Evolutionary conservation across 495 filamentous ascomycete genomes (phyloP), one percentile per base, ranked within the genome.

Genomic region (Neurospora sp.): DNA sequence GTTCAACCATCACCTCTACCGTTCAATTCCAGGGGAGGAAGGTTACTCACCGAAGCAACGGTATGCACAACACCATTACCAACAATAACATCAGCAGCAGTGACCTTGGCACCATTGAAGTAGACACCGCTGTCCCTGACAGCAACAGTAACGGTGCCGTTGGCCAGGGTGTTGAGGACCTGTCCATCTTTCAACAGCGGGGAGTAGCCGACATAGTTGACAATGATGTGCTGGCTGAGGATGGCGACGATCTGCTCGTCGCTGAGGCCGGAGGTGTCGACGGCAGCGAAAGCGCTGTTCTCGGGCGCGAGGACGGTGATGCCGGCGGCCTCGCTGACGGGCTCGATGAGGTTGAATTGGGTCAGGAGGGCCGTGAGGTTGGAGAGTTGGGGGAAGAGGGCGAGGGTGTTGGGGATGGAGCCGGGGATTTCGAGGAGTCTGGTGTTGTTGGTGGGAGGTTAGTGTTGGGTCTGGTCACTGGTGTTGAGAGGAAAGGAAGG

Each of bases 1-100:
- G 10, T 3, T 40, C 42, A 40, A 5, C 0, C 40, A 5, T 40
- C 11, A 40, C 39, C 39, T 40, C 39, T 40, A 5, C 0, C 39
- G 0, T 0, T 40, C 39, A 40, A 40, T 0, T 4, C 39, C 39
- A 40, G 12, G 8, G n/a, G 31, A 35, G 48, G n/a, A 38, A 27
- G 18, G 1, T 11, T 40, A 46, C 69, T 70, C 78, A 83, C 81
- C 78, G 77, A 78, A 68, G 83, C 76, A 27, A 84, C 74, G 12
- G 82, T 76, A 71, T 84, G 83, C 22, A 78, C 77, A 6, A 84
- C 83, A 11, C 83, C 83, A 71, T 83, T 83, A 0, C 74, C 72
- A 40, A 79, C 70, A 37, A 84, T 75, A 16, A 80, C 68, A 71
- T 84, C 77, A 1, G 76, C 61, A 39, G 73, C 59, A 3, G 78